Conservation (phyloP, 2,329 filamentous ascomycete genomes). For the Xylariales sp. region DNA sequence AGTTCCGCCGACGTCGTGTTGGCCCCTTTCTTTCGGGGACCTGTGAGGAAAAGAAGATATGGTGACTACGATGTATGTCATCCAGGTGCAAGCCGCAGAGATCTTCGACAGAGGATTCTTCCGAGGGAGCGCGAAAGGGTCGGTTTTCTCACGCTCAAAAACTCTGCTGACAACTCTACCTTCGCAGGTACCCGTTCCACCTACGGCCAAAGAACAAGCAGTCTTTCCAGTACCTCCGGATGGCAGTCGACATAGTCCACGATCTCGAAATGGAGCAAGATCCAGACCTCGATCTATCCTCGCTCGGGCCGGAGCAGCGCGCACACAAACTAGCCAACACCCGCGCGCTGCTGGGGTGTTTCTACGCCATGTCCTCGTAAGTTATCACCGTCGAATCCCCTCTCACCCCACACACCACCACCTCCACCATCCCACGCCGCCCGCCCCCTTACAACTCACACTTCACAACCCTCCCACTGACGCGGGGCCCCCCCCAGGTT, state of each 20-base stretch:
- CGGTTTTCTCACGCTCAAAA: neutral
- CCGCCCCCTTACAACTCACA: no score
- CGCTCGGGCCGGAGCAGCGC: conserved; percentile 34
- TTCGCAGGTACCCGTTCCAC: conserved; percentile 65
- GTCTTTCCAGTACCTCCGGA: conserved; percentile 62
- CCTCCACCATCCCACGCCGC: neutral
- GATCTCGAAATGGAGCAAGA: conserved; percentile 63
- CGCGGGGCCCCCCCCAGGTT: conserved; percentile 48
- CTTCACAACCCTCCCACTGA: no score
- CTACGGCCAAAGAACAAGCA: conserved; percentile 64
- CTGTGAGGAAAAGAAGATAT: neutral
- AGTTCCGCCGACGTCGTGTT: conserved; percentile 13
- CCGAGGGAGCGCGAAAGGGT: neutral
- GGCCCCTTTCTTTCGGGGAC: neutral
- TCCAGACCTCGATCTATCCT: conserved; percentile 41
- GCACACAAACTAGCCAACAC: conserved; percentile 55
- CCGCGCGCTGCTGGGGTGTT: conserved; percentile 60
- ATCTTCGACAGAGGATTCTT: neutral
- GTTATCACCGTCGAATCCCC: no score
- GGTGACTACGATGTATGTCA: neutral
- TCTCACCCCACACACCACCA: no score
- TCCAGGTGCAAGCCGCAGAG: neutral
- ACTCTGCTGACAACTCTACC: conserved; percentile 14
- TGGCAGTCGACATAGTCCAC: conserved; percentile 62
- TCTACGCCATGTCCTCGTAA: conserved; percentile 58